Conservation (phyloP, 2,329 filamentous ascomycete species). For the Fusarium kyushuense region DNA sequence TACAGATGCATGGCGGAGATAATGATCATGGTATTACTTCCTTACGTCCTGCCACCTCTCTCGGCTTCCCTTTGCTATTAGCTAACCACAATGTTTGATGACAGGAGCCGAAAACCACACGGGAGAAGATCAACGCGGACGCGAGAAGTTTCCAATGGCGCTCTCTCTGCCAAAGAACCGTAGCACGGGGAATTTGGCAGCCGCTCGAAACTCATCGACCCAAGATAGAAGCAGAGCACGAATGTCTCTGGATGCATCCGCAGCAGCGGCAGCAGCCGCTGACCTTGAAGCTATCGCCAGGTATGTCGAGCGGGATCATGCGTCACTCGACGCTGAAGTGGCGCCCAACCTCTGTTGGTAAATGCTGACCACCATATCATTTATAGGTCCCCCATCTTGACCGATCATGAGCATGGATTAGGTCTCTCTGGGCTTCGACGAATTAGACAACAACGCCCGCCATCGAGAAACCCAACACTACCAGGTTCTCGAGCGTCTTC, state of each 20-base stretch:
- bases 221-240: slow-evolving; percentile 72
- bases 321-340: slow-evolving; percentile 33
- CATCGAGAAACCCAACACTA: slow-evolving; percentile 72
- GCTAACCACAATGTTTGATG: slow-evolving; percentile 40
- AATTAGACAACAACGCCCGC: slow-evolving; percentile 85
- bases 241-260: slow-evolving; percentile 82
- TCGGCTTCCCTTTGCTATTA: slow-evolving; percentile 25
- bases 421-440: slow-evolving; percentile 89
- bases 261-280: slow-evolving; percentile 66
- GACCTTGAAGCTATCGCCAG: slow-evolving; percentile 80
- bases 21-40: slow-evolving; percentile 55
- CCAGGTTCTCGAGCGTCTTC: slow-evolving; percentile 73
- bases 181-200: slow-evolving; percentile 72
- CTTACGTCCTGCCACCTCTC: slow-evolving; percentile 7
- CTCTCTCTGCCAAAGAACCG: slow-evolving; percentile 72
- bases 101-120: slow-evolving; percentile 52
- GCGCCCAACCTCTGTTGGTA: slow-evolving; percentile 26
- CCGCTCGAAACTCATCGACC: slow-evolving; percentile 57
- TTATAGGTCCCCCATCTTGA: slow-evolving; percentile 80
- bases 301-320: slow-evolving; percentile 59
- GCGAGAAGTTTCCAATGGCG: slow-evolving; percentile 60
- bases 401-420: slow-evolving; percentile 88
- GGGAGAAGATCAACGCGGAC: slow-evolving; percentile 56
- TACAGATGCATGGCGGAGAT: slow-evolving; percentile 58
- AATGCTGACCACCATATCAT: slow-evolving; percentile 47